Base-by-base conservation (phyloP, 1,284 basidiomycete genomes). In the Volvariella surrecta region DNA sequence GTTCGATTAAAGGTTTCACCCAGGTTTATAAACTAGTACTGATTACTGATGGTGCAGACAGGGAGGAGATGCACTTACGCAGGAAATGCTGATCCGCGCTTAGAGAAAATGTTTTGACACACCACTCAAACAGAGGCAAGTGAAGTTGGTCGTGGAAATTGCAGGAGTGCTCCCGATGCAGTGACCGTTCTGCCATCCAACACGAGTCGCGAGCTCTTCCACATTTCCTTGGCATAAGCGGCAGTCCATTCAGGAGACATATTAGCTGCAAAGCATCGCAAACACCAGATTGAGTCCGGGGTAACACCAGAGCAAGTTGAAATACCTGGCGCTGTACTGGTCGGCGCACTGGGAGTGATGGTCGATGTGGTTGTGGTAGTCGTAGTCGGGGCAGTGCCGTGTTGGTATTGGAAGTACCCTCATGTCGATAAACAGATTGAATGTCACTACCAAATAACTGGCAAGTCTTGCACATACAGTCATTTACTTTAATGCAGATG, bases 1-100 rank as follows among this genome's bases (percentile, higher is more conserved):
- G 75, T 73, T 39, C 81, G 74, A 57, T 85, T 83, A 60, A 81
- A 87, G 54, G 86, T 85, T 10, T 83, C 68, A 3, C 80, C 85
- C 7, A 71, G 73, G 54, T 86, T 89, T 61, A 89, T 79, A 13
- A 71, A 15, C 76, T 76, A 45, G 4, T 19, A 11, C 45, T 8
- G 4, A 11, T 8, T 35, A 15, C 32, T 17, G 3, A 7, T 8
- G n/a, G 24, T 24, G 17, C 17, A 37, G 28, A 38, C 30, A 31
- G 9, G 9, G 15, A 9, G 15, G 30, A 31, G 15, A 9, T 35
- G n/a, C 3, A 48, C 70, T 53, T 52, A 78, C 74, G 82, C 73
- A 4, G 86, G 83, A 61, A 88, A 89, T 2, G 72, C 79, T 17
- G 79, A 79, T 4, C 76, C 71, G 15, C 64, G 57, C 54, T 83